Evolutionary conservation across 2,329 filamentous ascomycete genomes (phyloP), one percentile per base, ranked within the genome.

Genomic region (Metarhizium brunneum): DNA sequence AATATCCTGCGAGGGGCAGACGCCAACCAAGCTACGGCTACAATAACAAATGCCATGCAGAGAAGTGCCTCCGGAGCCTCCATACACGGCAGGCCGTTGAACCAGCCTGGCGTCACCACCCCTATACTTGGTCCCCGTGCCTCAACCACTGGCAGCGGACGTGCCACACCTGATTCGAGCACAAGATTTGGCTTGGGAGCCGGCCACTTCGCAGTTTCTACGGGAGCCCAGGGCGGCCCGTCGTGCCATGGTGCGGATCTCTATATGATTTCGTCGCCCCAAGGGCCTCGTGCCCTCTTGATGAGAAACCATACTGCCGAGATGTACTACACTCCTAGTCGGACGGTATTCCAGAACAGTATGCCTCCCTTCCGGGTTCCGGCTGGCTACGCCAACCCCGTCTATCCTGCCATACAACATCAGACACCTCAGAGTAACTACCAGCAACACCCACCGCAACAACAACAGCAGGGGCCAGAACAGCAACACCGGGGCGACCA

Each of bases 231-330:
- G 55, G 59, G 53, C 54, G 57, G 57, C 53, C 59, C 59, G 58
- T 50, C 66, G 18, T 64, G 65, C 36, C 69, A 69, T 29, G 67
- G 65, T 2, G 71, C 76, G 0, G 77, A 82, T 57, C 79, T 85
- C 2, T 86, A 85, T 60, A 78, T 86, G 29, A 65, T 86, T 6
- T 80, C 76, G 16, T 85, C 83, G 0, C 82, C 83, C 0, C 73
- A 74, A 47, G 83, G 83, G 0, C 83, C 83, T 1, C 76, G 77
- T 20, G 83, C 76, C 6, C 66, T 86, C 1, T 65, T 86, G 6
- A 69, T 86, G 45, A 82, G 79, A 61, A 74, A 76, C 57, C 69
- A 73, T 47, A 68, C 68, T 13, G 65, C 72, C 1, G 80, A 81
- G 30, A 71, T 76, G 11, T 85, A 79, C 57, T 79, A 74, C 57